These are phyloP conservation scores for Lentithecium fluviatile DNA, from an alignment of 495 filamentous ascomycete genomes.

Conservation along the genomic window DNA sequence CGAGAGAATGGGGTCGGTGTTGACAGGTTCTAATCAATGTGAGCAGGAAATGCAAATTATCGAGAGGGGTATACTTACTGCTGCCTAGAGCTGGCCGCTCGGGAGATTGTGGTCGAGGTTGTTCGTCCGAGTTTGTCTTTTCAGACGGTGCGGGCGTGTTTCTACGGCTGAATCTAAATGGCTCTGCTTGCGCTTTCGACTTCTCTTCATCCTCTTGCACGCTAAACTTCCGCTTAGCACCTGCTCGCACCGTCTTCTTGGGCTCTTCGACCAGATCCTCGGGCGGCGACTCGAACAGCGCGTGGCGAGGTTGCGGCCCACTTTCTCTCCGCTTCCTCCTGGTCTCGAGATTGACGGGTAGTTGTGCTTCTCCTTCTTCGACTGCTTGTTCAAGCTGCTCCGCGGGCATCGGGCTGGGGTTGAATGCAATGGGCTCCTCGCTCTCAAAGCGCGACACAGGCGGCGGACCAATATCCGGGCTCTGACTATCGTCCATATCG, in stretches of 20 bases:
- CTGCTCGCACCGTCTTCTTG: conserved; percentile 40
- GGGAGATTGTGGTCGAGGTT: conserved; percentile 5
- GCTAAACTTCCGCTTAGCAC: conserved; percentile 64
- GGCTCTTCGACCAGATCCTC: conserved; percentile 25
- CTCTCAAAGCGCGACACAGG: conserved; percentile 63
- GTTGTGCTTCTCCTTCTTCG: conserved; percentile 27
- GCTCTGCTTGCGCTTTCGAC: conserved; percentile 40
- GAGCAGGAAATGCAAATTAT: conserved; percentile 12
- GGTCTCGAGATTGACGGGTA: conserved; percentile 53
- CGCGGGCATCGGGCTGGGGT: conserved; percentile 36
- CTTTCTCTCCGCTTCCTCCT: conserved; percentile 53
- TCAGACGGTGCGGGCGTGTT: conserved; percentile 3
- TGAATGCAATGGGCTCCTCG: conserved; percentile 60
- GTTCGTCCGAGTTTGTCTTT: background rate
- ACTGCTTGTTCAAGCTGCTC: conserved; percentile 10
- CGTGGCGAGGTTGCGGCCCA: conserved; percentile 36
- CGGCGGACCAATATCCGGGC: conserved; percentile 66
- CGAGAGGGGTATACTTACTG: conserved; percentile 26
- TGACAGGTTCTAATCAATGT: conserved; percentile 39
- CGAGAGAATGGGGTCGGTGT: conserved; percentile 40
- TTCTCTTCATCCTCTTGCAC: conserved; percentile 53
- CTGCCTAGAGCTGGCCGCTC: conserved; percentile 38
- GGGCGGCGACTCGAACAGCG: conserved; percentile 36
- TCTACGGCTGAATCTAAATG: conserved; percentile 52
- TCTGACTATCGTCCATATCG: conserved; percentile 54